Evolutionary conservation across 169 alveolate genomes (phyloP).

Genomic region (Pseudocohnilembus persalinus): DNA sequence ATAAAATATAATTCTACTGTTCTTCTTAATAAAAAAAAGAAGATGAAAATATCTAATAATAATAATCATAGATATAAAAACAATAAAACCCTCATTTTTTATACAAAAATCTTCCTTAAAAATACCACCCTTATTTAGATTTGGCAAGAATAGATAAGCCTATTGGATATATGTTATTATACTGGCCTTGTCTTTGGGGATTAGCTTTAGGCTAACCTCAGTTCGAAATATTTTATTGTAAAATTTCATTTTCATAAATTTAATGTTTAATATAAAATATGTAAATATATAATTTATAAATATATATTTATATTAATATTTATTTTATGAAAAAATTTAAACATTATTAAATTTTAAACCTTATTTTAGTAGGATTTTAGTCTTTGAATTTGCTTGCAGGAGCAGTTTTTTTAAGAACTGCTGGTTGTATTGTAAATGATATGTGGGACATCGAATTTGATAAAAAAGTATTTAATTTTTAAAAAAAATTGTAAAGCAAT

Average conservation of each 20-base stretch:
- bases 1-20: too few relatives aligned
- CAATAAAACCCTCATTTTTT: too few relatives aligned
- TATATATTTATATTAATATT: too few relatives aligned
- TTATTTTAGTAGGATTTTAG: conserved; percentile 10
- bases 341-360: too few relatives aligned
- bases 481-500: too few relatives aligned
- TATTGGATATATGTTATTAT: conserved; percentile 65
- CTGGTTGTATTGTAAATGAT: conserved; percentile 80
- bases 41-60: too few relatives aligned
- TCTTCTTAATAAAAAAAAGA: too few relatives aligned
- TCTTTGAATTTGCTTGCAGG: conserved; percentile 56
- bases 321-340: too few relatives aligned
- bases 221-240: conserved; percentile 37
- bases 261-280: too few relatives aligned
- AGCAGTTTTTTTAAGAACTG: conserved; percentile 70
- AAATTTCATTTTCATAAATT: not conserved
- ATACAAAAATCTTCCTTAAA: conserved; percentile 12
- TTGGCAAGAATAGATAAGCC: conserved; percentile 65
- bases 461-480: conserved; percentile 37
- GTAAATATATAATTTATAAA: too few relatives aligned
- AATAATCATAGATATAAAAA: too few relatives aligned
- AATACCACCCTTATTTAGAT: conserved; percentile 59
- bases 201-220: conserved; percentile 58
- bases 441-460: conserved; percentile 74
- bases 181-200: conserved; percentile 76